phyloP scores from a whole-genome alignment of 768 basidiomycete species.

The Leccinum rimulosum region DNA sequence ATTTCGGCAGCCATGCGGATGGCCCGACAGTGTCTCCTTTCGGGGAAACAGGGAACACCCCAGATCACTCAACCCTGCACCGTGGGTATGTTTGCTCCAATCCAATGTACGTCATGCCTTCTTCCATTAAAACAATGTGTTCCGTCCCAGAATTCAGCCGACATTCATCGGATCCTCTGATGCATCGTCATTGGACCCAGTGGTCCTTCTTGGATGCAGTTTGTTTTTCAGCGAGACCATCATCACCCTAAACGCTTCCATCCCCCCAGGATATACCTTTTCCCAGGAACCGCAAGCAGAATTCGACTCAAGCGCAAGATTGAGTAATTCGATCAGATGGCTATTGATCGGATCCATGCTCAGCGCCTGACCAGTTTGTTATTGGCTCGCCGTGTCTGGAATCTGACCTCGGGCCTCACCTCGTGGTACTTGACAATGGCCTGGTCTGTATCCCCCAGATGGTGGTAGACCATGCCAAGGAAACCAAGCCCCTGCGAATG shows the following conservation, averaged over 20 bases:
- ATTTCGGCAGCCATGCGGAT: conserved; percentile 29
- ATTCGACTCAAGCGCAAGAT: conserved; percentile 67
- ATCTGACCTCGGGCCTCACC: conserved; percentile 41
- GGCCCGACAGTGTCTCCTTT: not conserved
- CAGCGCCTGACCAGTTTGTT: conserved; percentile 50
- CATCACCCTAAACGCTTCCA: conserved; percentile 33
- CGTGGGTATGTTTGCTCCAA: conserved; percentile 27
- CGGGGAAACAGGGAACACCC: conserved; percentile 22
- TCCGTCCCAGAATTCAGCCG: conserved; percentile 23
- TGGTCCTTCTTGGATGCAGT: conserved; percentile 21
- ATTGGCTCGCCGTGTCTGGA: not conserved
- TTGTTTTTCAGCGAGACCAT: conserved; percentile 32
- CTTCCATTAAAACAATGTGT: conserved; percentile 26
- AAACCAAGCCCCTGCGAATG: conserved; percentile 80
- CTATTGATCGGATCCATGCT: conserved; percentile 82
- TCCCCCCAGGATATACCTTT: conserved; percentile 34
- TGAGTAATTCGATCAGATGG: conserved; percentile 77
- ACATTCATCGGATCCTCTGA: conserved; percentile 33
- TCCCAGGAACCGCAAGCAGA: conserved; percentile 33
- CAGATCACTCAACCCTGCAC: conserved; percentile 25
- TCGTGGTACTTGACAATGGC: conserved; percentile 94
- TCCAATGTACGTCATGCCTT: conserved; percentile 4
- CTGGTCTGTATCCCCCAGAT: conserved; percentile 66
- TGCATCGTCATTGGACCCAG: conserved; percentile 15
- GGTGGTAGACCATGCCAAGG: conserved; percentile 85